Percentiles rank a stretch among this genome's conserved stretches.
Evolutionary conservation across 495 filamentous ascomycete species (phyloP).

Genomic region (Gamarada debralockiae): DNA sequence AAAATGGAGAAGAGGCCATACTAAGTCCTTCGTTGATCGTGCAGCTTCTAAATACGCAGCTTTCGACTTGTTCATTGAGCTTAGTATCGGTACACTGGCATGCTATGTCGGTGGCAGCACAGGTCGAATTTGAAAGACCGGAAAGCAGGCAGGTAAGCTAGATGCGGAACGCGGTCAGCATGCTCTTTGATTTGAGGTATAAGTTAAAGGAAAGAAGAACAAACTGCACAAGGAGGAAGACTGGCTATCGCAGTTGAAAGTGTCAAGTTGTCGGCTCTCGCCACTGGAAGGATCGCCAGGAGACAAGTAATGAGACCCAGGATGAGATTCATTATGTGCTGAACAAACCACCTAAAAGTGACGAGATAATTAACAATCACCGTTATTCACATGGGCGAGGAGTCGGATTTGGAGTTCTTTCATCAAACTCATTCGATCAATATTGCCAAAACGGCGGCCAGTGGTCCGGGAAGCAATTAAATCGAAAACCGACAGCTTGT

Average conservation of each 20-base stretch:
- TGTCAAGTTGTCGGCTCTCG: constrained; percentile 5
- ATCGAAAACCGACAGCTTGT: too few relatives aligned
- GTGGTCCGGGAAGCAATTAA: too few relatives aligned
- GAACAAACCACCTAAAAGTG: neutral
- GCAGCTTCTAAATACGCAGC: constrained; percentile 1
- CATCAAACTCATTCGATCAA: too few relatives aligned
- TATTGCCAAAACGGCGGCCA: too few relatives aligned
- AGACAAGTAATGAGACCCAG: neutral
- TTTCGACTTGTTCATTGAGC: neutral
- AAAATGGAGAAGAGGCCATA: constrained; percentile 2
- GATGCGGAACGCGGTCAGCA: neutral
- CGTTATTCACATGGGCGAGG: too few relatives aligned
- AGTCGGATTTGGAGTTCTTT: too few relatives aligned
- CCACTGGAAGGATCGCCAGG: neutral
- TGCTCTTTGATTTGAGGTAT: neutral
- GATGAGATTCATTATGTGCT: neutral
- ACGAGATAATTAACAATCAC: too few relatives aligned
- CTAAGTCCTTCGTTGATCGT: constrained; percentile 1
- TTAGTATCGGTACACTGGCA: constrained; percentile 3
- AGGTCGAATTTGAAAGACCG: constrained; percentile 2
- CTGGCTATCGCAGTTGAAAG: neutral
- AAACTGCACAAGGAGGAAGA: constrained; percentile 2
- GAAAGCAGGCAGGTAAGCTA: constrained; percentile 4
- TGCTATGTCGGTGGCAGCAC: constrained; percentile 2
- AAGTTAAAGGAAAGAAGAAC: constrained; percentile 5